Conservation (phyloP, 345 rosid species). For the Salix arbutifolia region DNA sequence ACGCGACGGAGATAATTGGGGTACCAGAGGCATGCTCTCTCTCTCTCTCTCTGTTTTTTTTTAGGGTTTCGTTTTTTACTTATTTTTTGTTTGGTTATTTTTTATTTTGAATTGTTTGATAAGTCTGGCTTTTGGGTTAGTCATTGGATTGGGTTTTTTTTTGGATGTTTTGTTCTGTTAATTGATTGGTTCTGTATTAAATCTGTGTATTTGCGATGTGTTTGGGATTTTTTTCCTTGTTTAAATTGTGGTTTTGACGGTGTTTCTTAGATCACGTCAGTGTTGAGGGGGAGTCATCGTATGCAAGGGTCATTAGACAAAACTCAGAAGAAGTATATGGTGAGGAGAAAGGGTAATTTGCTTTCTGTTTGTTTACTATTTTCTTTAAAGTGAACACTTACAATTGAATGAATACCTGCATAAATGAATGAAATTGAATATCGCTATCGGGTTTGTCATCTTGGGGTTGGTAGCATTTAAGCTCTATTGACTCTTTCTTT, state of each 20-base stretch:
- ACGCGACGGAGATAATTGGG: slow-evolving; percentile 36
- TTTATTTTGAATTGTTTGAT: background rate
- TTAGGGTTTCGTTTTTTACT: slow-evolving; percentile 28
- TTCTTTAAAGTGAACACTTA: background rate
- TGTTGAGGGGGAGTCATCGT: slow-evolving; percentile 31
- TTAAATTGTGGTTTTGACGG: slow-evolving; percentile 15
- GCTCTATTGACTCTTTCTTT: background rate
- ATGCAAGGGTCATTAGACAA: slow-evolving; percentile 40
- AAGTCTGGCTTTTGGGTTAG: background rate
- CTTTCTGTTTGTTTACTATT: slow-evolving; percentile 15
- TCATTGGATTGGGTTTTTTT: background rate
- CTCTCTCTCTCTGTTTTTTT: background rate
- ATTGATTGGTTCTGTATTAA: background rate
- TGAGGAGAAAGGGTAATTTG: slow-evolving; percentile 45
- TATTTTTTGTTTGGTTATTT: background rate
- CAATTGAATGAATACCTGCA: background rate
- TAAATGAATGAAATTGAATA: background rate
- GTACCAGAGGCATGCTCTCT: slow-evolving; percentile 42
- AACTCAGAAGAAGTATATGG: slow-evolving; percentile 40
- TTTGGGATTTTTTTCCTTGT: slow-evolving; percentile 13
- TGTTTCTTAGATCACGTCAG: slow-evolving; percentile 41
- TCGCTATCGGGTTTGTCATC: background rate
- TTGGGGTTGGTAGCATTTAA: background rate
- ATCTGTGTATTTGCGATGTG: background rate
- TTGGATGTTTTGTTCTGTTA: background rate